These are phyloP conservation scores for Acanthamoeba sp. DNA, from an alignment of 208 protist genomes.

Conservation along the genomic window DNA sequence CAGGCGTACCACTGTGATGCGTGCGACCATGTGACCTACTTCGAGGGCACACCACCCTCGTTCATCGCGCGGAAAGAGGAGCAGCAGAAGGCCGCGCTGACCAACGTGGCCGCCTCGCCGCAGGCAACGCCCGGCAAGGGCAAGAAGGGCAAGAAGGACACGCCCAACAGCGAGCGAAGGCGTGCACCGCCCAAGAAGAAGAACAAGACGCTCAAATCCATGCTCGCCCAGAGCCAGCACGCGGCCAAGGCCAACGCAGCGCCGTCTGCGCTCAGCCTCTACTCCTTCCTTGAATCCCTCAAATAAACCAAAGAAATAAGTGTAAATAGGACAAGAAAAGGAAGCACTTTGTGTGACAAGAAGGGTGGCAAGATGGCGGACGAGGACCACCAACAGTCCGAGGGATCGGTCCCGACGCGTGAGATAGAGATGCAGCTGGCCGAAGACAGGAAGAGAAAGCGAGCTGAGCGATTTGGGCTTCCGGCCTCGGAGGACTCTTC, in stretches of 20 bases:
- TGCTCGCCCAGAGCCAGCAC: neutral
- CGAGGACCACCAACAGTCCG: neutral
- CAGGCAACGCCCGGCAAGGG: neutral
- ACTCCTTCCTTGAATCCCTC: slow-evolving; percentile 28
- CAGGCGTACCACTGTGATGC: slow-evolving; percentile 8
- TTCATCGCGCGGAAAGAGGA: neutral
- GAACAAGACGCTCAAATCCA: neutral
- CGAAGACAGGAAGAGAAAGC: slow-evolving; percentile 34
- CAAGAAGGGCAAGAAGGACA: neutral
- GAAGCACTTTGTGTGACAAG: too few species aligned
- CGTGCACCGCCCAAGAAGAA: neutral
- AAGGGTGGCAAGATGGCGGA: neutral
- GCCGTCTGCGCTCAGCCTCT: neutral
- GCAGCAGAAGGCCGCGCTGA: neutral
- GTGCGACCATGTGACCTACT: neutral
- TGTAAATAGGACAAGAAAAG: neutral
- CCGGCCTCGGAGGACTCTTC: neutral
- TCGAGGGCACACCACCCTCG: neutral
- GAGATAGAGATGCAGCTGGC: neutral
- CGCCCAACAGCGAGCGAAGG: neutral
- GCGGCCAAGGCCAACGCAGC: neutral
- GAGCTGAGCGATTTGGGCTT: slow-evolving; percentile 48
- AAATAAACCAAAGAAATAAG: neutral
- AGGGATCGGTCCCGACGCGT: neutral
- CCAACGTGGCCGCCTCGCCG: neutral